Base-by-base conservation (phyloP, 1,284 basidiomycete species). In the Trametes sp. region DNA sequence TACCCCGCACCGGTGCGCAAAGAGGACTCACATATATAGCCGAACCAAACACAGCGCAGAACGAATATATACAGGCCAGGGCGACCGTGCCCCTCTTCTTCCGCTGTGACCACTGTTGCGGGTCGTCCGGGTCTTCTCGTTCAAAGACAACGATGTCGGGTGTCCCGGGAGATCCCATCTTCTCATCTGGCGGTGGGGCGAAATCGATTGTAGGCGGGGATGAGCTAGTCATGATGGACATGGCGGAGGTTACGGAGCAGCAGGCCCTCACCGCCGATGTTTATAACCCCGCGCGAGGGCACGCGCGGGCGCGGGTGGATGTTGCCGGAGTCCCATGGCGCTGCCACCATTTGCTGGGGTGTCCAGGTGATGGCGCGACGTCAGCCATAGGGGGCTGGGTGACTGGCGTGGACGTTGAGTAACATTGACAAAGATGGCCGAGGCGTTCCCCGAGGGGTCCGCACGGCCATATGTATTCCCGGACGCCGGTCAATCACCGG, bases 21-120 rank as follows among this genome's bases (percentile, higher is more conserved):
- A 41, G 10, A 14, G 23, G 26, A 45, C 63, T 29, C 24, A 65
- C 63, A 44, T 65, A 65, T 31, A 65, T 51, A 13, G 63, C 61
- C 23, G 63, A 65, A 5, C 63, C 63, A 44, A 65, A 65, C 16
- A 57, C 59, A 46, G 63, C 60, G 49, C 59, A 61, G 26, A 65
- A 59, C 4, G 59, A 56, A 14, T 61, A 49, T 4, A 42, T 23
- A 16, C 48, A 65, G 11, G 54, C 38, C 13, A 61, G 51, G 2
- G 26, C 38, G 14, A 61, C 56, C 8, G 57, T 57, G 23, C 54
- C 1, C 14, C 57, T 36, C 53, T 65, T 65, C 31, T 57, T 60
- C 56, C 57, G 46, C 41, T 28, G 44, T 4, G 63, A 53, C 63
- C 63, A 65, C 33, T 65, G 61, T 33, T 58, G 54, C 11, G 63